Conservation (phyloP, 192 early-diverging fungal genomes). For the Glomus cerebriforme region DNA sequence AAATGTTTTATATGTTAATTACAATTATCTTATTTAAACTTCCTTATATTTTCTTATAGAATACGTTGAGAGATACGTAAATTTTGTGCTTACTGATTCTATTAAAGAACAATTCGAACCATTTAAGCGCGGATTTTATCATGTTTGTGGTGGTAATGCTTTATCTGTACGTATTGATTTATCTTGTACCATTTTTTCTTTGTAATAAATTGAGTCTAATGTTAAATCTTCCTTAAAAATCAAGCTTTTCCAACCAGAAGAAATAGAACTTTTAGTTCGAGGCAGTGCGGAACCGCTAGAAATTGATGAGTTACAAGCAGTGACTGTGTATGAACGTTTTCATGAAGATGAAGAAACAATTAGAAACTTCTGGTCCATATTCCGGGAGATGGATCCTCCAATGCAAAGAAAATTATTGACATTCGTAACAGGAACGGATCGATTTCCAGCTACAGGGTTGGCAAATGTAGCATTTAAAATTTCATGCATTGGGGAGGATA, state of each 20-base stretch:
- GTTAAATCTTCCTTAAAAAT: constrained; percentile 1
- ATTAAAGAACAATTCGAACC: constrained; percentile 77
- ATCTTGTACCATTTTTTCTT: constrained; percentile 11
- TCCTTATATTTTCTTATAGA: constrained; percentile 41
- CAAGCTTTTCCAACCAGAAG: constrained; percentile 83
- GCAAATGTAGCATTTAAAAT: constrained; percentile 71
- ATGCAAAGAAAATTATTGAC: constrained; percentile 77
- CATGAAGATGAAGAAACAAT: constrained; percentile 52
- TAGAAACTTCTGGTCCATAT: constrained; percentile 78
- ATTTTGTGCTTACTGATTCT: constrained; percentile 78
- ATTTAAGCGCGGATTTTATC: constrained; percentile 85
- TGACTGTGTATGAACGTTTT: constrained; percentile 67
- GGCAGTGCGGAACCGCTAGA: constrained; percentile 75
- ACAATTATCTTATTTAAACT: not conserved
- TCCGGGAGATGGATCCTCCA: constrained; percentile 62
- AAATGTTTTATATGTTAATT: not conserved
- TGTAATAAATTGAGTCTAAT: not conserved
- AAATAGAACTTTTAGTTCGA: constrained; percentile 87
- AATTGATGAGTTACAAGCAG: constrained; percentile 53
- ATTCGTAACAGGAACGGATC: constrained; percentile 92
- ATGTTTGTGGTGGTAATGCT: constrained; percentile 87
- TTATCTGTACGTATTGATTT: constrained; percentile 51
- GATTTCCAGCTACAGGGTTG: constrained; percentile 80
- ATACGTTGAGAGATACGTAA: constrained; percentile 82
- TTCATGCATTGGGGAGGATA: constrained; percentile 60